Evolutionary conservation across 139 green algal species (phyloP), one percentile per base, ranked within the genome.

Genomic region (Tetradesmus lagerheimii): DNA sequence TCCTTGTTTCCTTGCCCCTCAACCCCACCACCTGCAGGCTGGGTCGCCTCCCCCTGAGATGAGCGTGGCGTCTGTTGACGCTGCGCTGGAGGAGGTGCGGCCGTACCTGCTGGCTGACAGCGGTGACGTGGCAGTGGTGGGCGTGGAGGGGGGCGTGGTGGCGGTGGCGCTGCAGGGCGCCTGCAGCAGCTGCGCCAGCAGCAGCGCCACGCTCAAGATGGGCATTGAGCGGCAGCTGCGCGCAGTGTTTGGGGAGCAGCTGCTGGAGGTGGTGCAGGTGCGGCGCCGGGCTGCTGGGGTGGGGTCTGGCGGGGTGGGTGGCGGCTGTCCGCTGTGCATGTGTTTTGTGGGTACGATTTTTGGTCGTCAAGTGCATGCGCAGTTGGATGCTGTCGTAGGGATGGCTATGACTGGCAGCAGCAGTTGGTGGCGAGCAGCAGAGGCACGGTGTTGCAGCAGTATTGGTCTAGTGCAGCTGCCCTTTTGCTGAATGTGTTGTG

Each of bases 41-140:
- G 11, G 27, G 12, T 0, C 39, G 29, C 4, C 47, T n/a, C 8
- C 43, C n/a, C 80, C 80, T 34, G 12, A 74, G 11, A 67, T 86
- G 27, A 37, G 90, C 96, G 91, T 95, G 0, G 94, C 94, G 79
- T 80, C 91, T 18, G 96, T 97, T 29, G 93, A 97, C 47, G 41
- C 34, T 4, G 95, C 92, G 5, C 91, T 99, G 57, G 94, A 99
- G 31, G 95, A 98, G 35, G 97, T 99, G 31, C 93, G 97, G 41
- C 97, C 97, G 3, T 99, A 98, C 95, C 92, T 99, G 37, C 96
- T 99, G 47, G 97, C 97, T 11, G 97, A 99, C 89, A 97, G 97
- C 29, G 97, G 97, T 66, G 97, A 99, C 88, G 96, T 99, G 45
- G 94, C 97, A 67, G 97, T 99, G 43, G 95, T 96, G 37, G 90